phyloP scores from a whole-genome alignment of 2,329 filamentous ascomycete species.

The Colletotrichum spinosum region DNA sequence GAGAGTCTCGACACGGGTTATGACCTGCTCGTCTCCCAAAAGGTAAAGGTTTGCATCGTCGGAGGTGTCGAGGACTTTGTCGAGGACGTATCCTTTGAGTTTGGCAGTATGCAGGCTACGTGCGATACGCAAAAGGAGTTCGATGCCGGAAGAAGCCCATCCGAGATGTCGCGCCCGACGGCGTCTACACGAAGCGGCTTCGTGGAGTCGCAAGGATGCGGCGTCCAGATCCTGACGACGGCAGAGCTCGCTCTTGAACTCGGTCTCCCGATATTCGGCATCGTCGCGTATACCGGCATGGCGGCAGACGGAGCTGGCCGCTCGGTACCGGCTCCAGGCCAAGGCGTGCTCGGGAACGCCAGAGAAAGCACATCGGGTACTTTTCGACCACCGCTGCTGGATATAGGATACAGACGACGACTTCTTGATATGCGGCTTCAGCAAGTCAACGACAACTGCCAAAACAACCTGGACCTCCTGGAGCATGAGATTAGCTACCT shows the following conservation, averaged over 20 bases:
- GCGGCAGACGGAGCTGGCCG: conserved; percentile 49
- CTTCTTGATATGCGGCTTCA: conserved; percentile 93
- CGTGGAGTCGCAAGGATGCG: conserved; percentile 50
- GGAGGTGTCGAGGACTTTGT: conserved; percentile 50
- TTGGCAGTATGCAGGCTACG: conserved; percentile 52
- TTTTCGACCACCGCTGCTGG: conserved; percentile 83
- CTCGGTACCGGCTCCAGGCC: conserved; percentile 52
- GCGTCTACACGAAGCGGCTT: conserved; percentile 49
- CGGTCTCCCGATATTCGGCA: conserved; percentile 48
- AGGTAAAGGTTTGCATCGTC: conserved; percentile 46
- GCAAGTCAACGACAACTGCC: conserved; percentile 74
- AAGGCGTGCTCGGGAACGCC: conserved; percentile 48
- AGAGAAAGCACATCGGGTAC: conserved; percentile 77
- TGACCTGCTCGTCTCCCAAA: conserved; percentile 46
- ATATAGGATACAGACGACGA: conserved; percentile 95
- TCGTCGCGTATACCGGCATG: conserved; percentile 48
- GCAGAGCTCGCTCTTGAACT: conserved; percentile 49
- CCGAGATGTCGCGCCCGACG: conserved; percentile 50
- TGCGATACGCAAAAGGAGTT: conserved; percentile 45
- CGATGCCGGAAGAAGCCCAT: conserved; percentile 43
- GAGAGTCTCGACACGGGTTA: conserved; percentile 50
- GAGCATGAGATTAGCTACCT: conserved; percentile 18
- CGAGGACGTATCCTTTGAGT: conserved; percentile 45
- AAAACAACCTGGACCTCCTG: conserved; percentile 17
- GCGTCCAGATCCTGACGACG: conserved; percentile 49